Evolutionary conservation across 345 rosid genomes (phyloP), one percentile per base, ranked within the genome.

Genomic region (Citrus reticulata): DNA sequence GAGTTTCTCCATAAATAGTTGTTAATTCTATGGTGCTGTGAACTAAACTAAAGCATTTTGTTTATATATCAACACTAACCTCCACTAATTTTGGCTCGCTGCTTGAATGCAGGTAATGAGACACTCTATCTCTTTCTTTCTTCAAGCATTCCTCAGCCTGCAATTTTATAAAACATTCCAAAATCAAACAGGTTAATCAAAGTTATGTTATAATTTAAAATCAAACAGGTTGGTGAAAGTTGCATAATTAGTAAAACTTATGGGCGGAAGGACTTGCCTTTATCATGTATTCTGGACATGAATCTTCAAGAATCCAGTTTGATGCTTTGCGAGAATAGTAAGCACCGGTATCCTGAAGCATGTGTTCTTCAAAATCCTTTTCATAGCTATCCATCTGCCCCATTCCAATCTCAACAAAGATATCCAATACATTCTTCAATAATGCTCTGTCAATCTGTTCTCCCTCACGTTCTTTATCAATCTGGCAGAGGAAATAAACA

Each of bases 141-240:
- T 87, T 94, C 68, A 94, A 82, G 82, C 98, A 97, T 79, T 94
- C 98, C 85, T 97, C 99, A 79, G 92, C 90, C 99, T 93, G 79
- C 49, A 87, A 82, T 78, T 77, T 74, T 30, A 85, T 9, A 16
- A 61, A 29, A 62, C 39, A 24, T 27, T 29, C 57, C 39, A 68
- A 7, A 58, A 37, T 35, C 27, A 61, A 22, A 51, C 27, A 46
- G 61, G 22, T 30, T 60, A 74, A 51, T 34, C 61, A 37, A 22
- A 64, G 49, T 30, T 63, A 29, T 46, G 27, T 30, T 30, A 19
- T 10, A 32, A 32, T 72, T 25, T 71, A 78, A 77, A 54, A 17
- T 0, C 58, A 17, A 54, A 54, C 58, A 54, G 20, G 58, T 54
- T 54, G 58, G 7, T 54, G 7, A 54, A 54, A 54, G 58, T 17